Evolutionary conservation across 2,329 filamentous ascomycete genomes (phyloP).

Genomic region (Xylariales sp.): DNA sequence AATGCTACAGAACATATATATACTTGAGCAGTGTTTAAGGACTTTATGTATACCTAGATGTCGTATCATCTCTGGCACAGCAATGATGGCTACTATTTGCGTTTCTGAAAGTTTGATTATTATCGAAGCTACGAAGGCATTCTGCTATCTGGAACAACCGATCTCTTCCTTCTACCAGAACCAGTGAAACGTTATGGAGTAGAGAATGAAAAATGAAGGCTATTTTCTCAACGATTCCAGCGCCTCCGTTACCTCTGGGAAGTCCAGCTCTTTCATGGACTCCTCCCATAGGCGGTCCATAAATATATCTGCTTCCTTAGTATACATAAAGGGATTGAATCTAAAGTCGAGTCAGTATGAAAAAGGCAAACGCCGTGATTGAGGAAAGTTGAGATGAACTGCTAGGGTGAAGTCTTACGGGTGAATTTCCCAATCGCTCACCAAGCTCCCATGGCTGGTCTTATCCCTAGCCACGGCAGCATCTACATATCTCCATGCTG

Average conservation of each 20-base stretch:
- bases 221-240: slow-evolving; percentile 1
- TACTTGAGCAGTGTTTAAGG: too few species aligned
- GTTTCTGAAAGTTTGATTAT: too few species aligned
- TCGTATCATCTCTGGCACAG: too few species aligned
- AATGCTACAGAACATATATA: too few species aligned
- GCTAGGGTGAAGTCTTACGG: slow-evolving; percentile 5
- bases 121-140: too few species aligned
- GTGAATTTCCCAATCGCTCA: slow-evolving; percentile 11
- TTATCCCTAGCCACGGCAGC: slow-evolving; percentile 12
- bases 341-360: not conserved
- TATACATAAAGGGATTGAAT: slow-evolving; percentile 1
- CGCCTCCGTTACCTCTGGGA: not conserved
- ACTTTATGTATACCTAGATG: too few species aligned
- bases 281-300: slow-evolving; percentile 4
- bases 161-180: too few species aligned
- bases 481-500: slow-evolving; percentile 11
- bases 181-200: too few species aligned
- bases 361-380: not conserved
- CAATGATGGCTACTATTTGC: too few species aligned
- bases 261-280: slow-evolving; percentile 1
- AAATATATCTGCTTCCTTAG: not conserved
- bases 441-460: slow-evolving; percentile 10
- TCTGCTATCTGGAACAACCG: too few species aligned
- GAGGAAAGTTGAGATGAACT: not conserved
- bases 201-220: too few species aligned